A percentile compares a stretch with the other conserved stretches of the same genome.
Evolutionary conservation across 768 basidiomycete genomes (phyloP).

Genomic region (Cubamyces sp.): DNA sequence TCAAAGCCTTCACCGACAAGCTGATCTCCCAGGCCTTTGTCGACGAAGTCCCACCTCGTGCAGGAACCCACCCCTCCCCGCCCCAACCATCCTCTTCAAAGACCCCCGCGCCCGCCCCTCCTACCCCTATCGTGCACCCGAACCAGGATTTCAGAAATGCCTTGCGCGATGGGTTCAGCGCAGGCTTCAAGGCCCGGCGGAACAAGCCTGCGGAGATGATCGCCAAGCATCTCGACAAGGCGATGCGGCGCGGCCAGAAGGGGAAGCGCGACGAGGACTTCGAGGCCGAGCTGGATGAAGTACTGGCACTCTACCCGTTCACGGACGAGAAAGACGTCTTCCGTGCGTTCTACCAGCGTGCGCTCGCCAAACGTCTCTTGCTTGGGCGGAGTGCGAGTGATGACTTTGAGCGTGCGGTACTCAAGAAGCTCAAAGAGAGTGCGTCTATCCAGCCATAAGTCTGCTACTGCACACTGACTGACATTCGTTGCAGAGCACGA

Average conservation of each 20-base stretch:
- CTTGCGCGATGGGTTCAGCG: slow-evolving; percentile 69
- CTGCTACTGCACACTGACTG: neutral
- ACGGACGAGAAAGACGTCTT: slow-evolving; percentile 95
- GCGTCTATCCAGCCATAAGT: slow-evolving; percentile 39
- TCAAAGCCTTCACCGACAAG: slow-evolving; percentile 62
- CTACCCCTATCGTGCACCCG: slow-evolving; percentile 32
- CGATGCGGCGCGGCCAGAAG: slow-evolving; percentile 87
- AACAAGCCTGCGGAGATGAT: slow-evolving; percentile 93
- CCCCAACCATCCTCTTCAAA: slow-evolving; percentile 7
- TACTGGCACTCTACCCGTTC: slow-evolving; percentile 77
- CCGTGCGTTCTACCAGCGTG: slow-evolving; percentile 87
- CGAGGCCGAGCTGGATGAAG: slow-evolving; percentile 62
- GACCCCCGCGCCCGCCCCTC: slow-evolving; percentile 40
- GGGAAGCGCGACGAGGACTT: slow-evolving; percentile 65
- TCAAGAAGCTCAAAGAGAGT: slow-evolving; percentile 85
- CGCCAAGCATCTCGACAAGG: slow-evolving; percentile 85
- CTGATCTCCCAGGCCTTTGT: slow-evolving; percentile 57
- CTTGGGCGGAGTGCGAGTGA: slow-evolving; percentile 84
- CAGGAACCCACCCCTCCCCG: neutral
- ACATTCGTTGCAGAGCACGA: slow-evolving; percentile 71
- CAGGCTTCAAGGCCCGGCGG: slow-evolving; percentile 73
- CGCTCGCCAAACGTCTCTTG: slow-evolving; percentile 84
- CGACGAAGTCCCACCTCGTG: slow-evolving; percentile 37
- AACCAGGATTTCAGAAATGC: slow-evolving; percentile 69
- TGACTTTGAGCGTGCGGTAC: slow-evolving; percentile 83